These are phyloP conservation scores for Sugiyamaella neomexicana DNA, from an alignment of 1,139 yeast species.

Conservation along the genomic window DNA sequence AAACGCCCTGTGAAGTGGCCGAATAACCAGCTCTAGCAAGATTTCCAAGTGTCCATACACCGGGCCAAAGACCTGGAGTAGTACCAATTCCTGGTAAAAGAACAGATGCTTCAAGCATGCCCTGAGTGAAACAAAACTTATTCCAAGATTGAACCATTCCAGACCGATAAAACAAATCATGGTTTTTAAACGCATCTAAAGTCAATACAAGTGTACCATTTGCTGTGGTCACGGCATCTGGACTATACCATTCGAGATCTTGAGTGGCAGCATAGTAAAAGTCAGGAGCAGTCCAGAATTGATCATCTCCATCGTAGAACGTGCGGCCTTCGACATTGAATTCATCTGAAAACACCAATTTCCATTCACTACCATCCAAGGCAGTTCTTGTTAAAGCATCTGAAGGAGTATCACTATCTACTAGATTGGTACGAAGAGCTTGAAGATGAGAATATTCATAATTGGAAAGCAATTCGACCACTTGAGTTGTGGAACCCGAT, in stretches of 20 bases:
- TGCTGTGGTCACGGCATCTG: slow-evolving; percentile 71
- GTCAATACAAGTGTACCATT: slow-evolving; percentile 66
- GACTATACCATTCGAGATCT: slow-evolving; percentile 87
- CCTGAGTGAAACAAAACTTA: slow-evolving; percentile 76
- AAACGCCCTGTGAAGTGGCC: slow-evolving; percentile 79
- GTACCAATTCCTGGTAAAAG: slow-evolving; percentile 69
- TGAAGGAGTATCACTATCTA: slow-evolving; percentile 79
- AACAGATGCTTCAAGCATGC: slow-evolving; percentile 67
- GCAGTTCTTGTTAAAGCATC: slow-evolving; percentile 50
- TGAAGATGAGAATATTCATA: slow-evolving; percentile 60
- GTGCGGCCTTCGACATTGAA: slow-evolving; percentile 81
- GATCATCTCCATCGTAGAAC: slow-evolving; percentile 81
- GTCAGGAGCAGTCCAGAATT: slow-evolving; percentile 76
- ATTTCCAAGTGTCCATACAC: slow-evolving; percentile 86
- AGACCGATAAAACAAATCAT: slow-evolving; percentile 70
- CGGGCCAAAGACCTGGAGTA: slow-evolving; percentile 83
- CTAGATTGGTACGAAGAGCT: slow-evolving; percentile 60
- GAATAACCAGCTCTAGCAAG: slow-evolving; percentile 80
- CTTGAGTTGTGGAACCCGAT: slow-evolving; percentile 20
- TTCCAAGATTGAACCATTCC: slow-evolving; percentile 90
- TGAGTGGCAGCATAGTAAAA: slow-evolving; percentile 75
- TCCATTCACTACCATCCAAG: slow-evolving; percentile 62
- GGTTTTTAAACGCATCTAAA: slow-evolving; percentile 73
- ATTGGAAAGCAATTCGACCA: slow-evolving; percentile 49
- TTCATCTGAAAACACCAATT: slow-evolving; percentile 77